Evolutionary conservation across 2,329 filamentous ascomycete genomes (phyloP).

Genomic region (Didymellaceae sp.): DNA sequence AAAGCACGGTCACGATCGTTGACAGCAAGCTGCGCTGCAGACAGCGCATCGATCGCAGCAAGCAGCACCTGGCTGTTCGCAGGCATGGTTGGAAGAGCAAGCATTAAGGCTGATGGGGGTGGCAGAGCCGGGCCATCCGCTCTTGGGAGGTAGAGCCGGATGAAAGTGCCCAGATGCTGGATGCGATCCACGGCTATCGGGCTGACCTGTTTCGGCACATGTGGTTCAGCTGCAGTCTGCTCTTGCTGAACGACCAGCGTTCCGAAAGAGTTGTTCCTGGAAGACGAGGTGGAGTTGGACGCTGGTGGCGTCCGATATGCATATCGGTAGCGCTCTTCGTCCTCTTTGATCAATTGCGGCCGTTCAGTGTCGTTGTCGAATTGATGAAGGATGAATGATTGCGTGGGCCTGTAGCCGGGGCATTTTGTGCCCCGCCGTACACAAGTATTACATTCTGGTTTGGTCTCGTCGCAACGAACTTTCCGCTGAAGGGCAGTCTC

Average conservation of each 20-base stretch:
- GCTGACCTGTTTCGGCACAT: conserved; percentile 42
- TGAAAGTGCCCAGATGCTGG: conserved; percentile 43
- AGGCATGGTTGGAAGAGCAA: conserved; percentile 40
- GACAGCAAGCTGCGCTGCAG: conserved; percentile 45
- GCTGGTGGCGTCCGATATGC: conserved; percentile 29
- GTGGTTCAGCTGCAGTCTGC: conserved; percentile 23
- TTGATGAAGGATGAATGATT: conserved; percentile 45
- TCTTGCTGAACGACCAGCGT: conserved; percentile 23
- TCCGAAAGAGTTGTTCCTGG: conserved; percentile 8
- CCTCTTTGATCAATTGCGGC: conserved; percentile 43
- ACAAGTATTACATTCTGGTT: conserved; percentile 46
- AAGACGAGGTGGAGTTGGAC: neutral
- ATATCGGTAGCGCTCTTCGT: conserved; percentile 44
- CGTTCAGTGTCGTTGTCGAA: conserved; percentile 39
- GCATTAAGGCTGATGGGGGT: conserved; percentile 46
- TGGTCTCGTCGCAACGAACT: conserved; percentile 46
- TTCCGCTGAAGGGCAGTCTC: conserved; percentile 31
- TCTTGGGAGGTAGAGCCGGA: conserved; percentile 41
- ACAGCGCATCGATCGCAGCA: conserved; percentile 43
- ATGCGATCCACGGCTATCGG: conserved; percentile 44
- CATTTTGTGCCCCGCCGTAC: conserved; percentile 45
- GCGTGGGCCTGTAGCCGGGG: conserved; percentile 45
- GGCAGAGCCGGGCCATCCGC: conserved; percentile 38
- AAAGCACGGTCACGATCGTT: conserved; percentile 37
- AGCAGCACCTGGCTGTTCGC: conserved; percentile 40